Conservation (phyloP, 805 yeast genomes). For the Zygotorulaspora chibaensis region DNA sequence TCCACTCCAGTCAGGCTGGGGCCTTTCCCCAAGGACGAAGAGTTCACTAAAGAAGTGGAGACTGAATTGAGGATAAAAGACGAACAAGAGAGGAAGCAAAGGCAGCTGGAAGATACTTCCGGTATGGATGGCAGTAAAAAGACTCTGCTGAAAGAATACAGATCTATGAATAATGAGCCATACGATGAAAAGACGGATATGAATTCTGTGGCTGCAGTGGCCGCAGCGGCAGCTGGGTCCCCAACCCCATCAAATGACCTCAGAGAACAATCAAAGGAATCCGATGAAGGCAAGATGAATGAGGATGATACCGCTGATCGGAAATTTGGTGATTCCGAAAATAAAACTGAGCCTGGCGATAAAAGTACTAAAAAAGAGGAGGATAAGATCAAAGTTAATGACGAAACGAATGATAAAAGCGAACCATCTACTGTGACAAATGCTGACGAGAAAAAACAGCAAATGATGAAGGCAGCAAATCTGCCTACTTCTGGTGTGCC, state of each 20-base stretch:
- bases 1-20: conserved; percentile 67
- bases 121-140: conserved; percentile 24
- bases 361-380: not conserved
- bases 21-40: conserved; percentile 79
- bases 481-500: conserved; percentile 11
- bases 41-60: conserved; percentile 76
- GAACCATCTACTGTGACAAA: conserved; percentile 24
- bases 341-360: conserved; percentile 4
- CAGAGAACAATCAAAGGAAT: conserved; percentile 7
- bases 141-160: conserved; percentile 62
- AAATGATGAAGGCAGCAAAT: conserved; percentile 32
- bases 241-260: conserved; percentile 3
- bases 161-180: conserved; percentile 47
- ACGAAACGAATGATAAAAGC: conserved; percentile 16
- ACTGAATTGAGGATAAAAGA: conserved; percentile 79
- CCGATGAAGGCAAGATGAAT: conserved; percentile 10
- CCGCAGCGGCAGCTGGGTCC: conserved; percentile 1
- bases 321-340: conserved; percentile 2
- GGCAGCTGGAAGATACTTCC: conserved; percentile 12
- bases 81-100: conserved; percentile 47
- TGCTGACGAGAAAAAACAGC: conserved; percentile 16
- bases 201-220: not conserved
- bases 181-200: conserved; percentile 9
- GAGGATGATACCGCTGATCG: not conserved
- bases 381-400: conserved; percentile 10